Conservation (phyloP, 495 filamentous ascomycete species). For the Tetracladium setigerum region DNA sequence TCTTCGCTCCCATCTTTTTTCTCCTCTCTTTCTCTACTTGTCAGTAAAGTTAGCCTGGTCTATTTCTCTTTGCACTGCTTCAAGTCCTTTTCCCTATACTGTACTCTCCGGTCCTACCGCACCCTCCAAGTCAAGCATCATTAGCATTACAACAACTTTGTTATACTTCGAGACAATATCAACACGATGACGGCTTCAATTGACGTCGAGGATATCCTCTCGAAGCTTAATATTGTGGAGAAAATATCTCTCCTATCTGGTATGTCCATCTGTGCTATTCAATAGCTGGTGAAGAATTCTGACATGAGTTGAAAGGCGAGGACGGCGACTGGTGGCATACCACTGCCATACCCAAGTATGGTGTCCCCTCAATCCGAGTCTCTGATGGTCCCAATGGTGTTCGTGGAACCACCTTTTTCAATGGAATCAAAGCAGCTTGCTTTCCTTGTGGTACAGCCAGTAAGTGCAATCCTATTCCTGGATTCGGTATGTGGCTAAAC, state of each 20-base stretch:
- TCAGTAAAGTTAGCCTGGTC: too few relatives aligned
- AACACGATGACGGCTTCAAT: slow-evolving; percentile 45
- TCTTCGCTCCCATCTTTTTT: too few relatives aligned
- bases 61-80: too few relatives aligned
- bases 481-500: too few relatives aligned
- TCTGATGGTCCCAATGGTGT: slow-evolving; percentile 74
- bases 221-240: slow-evolving; percentile 53
- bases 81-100: too few relatives aligned
- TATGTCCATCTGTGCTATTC: slow-evolving; percentile 22
- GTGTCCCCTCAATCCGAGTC: slow-evolving; percentile 55
- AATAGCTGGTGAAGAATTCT: background rate
- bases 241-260: slow-evolving; percentile 56
- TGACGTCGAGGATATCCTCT: slow-evolving; percentile 53
- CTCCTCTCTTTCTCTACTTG: too few relatives aligned
- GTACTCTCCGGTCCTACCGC: too few relatives aligned
- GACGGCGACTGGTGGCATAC: slow-evolving; percentile 66
- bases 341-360: slow-evolving; percentile 43
- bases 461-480: too few relatives aligned
- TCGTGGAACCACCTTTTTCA: slow-evolving; percentile 66
- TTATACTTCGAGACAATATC: slow-evolving; percentile 4
- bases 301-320: slow-evolving; percentile 1
- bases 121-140: too few relatives aligned
- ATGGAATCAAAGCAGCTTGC: slow-evolving; percentile 58
- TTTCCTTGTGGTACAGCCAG: slow-evolving; percentile 62
- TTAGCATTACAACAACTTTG: slow-evolving; percentile 1